Base-by-base conservation (phyloP, 176 grass and related monocot species). In the Carex pumila region DNA sequence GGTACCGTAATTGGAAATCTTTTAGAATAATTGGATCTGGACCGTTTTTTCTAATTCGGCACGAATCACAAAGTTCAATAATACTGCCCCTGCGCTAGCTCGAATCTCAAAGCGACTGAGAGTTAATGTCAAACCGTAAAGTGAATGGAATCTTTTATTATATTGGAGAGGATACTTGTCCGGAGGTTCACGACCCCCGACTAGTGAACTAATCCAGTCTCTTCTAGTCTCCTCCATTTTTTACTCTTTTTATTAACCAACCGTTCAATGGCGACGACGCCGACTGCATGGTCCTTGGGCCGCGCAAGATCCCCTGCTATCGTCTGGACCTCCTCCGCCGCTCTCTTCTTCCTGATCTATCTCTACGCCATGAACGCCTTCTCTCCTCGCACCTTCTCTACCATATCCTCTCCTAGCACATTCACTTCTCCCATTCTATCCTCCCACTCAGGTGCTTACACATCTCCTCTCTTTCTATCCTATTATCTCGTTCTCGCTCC, bases 241-340 rank as follows among this genome's bases (percentile, higher is more conserved):
- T 65, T 12, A 56, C 29, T 13, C 25, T 65, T 17, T 7, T 71
- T 39, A 6, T 7, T 6, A 61, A 18, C 43, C 56, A 15, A 2
- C n/a, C 10, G 12, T 59, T 31, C 6, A 17, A 91, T 88, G 90
- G 90, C 92, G 74, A 81, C 66, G 61, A 87, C 47, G 58, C 25
- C 17, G 21, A 55, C 37, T 21, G 83, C 68, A 80, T 50, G 53
- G 71, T 39, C 47, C 5, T 53, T 68, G 12, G 57, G 47, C 63
- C 57, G 79, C 55, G 25, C 82, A 64, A 90, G 86, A 89, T 89
- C 93, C 79, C 84, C 86, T 66, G 68, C 86, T 22, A 71, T 88
- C 68, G 36, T 90, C 15, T 94, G 91, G 89, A 87, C 89, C 84
- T 89, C 92, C 30, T 84, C 91, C 69, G 88, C 75, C 1, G 21